A percentile compares a stretch with the other conserved stretches of the same genome.
Evolutionary conservation across 2,329 filamentous ascomycete species (phyloP).

Genomic region (Botryotinia globosa): DNA sequence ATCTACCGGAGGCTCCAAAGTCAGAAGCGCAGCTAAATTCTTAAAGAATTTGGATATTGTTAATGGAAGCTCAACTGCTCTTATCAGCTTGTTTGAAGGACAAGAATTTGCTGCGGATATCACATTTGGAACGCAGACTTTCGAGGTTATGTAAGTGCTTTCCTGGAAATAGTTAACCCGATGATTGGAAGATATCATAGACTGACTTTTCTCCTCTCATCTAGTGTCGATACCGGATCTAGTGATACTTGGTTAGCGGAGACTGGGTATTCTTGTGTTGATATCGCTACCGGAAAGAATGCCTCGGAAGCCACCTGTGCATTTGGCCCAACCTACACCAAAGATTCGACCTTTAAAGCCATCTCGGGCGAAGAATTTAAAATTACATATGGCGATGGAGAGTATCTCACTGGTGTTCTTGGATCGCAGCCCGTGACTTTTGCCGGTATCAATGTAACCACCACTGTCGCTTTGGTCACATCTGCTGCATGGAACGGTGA

Average conservation of each 20-base stretch:
- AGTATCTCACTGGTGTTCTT: constrained; percentile 42
- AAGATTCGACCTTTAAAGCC: constrained; percentile 38
- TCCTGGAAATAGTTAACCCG: neutral
- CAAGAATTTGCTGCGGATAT: constrained; percentile 26
- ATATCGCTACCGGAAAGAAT: constrained; percentile 29
- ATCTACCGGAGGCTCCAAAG: neutral
- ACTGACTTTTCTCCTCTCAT: neutral
- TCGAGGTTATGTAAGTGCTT: constrained; percentile 31
- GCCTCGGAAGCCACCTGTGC: constrained; percentile 18
- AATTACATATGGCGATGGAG: constrained; percentile 46
- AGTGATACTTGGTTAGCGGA: constrained; percentile 47
- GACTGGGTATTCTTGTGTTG: constrained; percentile 40
- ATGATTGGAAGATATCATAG: neutral
- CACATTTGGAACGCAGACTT: constrained; percentile 37
- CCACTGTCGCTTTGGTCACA: constrained; percentile 48
- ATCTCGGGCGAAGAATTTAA: constrained; percentile 44
- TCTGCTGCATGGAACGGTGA: constrained; percentile 45
- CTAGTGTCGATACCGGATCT: constrained; percentile 48
- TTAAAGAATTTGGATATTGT: constrained; percentile 8
- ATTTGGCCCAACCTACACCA: constrained; percentile 24
- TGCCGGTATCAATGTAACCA: constrained; percentile 46
- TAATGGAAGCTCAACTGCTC: neutral
- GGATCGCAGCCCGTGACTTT: constrained; percentile 45
- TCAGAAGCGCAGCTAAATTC: constrained; percentile 13
- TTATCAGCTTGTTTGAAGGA: constrained; percentile 13